Percentiles rank a stretch among this genome's conserved stretches.
Conservation (phyloP, 306 rosid species). For the Acacia melanoxylon region DNA sequence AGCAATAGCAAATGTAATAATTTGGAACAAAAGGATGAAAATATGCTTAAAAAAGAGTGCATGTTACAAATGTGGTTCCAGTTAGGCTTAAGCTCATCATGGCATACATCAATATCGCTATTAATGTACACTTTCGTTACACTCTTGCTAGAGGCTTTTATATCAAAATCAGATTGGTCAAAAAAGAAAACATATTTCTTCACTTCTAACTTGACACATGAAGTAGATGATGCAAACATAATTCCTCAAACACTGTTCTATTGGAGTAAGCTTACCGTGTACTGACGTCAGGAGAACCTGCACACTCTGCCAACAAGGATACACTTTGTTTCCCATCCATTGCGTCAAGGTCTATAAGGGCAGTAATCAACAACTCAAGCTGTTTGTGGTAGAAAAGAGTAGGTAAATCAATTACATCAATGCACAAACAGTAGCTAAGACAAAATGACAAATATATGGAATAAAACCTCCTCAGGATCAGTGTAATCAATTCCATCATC, state of each 20-base stretch:
- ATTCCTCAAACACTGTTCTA: neutral
- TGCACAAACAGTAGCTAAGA: slow-evolving; percentile 20
- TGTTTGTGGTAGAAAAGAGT: slow-evolving; percentile 39
- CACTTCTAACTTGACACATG: neutral
- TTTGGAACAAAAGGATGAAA: neutral
- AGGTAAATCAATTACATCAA: slow-evolving; percentile 21
- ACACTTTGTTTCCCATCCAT: slow-evolving; percentile 94
- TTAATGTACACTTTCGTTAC: neutral
- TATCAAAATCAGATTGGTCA: neutral
- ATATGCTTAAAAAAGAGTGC: neutral
- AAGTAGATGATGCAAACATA: neutral
- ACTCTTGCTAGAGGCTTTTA: neutral
- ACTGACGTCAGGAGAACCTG: slow-evolving; percentile 86
- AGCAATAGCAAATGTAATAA: neutral
- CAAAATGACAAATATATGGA: slow-evolving; percentile 24
- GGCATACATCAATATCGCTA: neutral
- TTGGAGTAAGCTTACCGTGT: slow-evolving; percentile 60
- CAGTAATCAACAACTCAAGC: slow-evolving; percentile 87
- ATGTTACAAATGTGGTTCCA: neutral
- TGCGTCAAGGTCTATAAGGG: slow-evolving; percentile 95
- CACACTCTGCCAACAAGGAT: slow-evolving; percentile 79
- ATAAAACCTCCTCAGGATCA: slow-evolving; percentile 91
- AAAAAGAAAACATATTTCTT: neutral
- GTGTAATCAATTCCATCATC: slow-evolving; percentile 97
- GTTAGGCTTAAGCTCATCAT: neutral